Percentiles rank a stretch among this genome's conserved stretches.
phyloP scores from a whole-genome alignment of 2,329 filamentous ascomycete species.

The Teratosphaeria epicoccoides region DNA sequence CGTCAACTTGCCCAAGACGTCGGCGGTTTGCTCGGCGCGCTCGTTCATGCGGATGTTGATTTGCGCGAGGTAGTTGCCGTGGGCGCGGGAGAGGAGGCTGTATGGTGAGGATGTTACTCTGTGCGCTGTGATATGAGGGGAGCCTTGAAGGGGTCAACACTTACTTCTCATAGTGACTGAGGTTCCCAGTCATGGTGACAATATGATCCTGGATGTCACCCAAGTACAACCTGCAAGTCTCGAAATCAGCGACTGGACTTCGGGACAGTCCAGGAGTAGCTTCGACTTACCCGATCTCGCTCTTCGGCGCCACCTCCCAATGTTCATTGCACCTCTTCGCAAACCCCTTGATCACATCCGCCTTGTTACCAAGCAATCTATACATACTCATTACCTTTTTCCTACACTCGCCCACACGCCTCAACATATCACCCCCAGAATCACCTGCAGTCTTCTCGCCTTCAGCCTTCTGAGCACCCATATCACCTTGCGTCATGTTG shows the following conservation, averaged over 20 bases:
- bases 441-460: constrained; percentile 32
- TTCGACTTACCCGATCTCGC: constrained; percentile 69
- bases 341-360: constrained; percentile 98
- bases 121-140: not conserved
- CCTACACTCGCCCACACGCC: constrained; percentile 82
- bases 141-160: constrained; percentile 23
- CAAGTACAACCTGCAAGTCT: constrained; percentile 53
- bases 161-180: constrained; percentile 93
- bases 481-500: constrained; percentile 14
- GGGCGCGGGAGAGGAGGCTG: constrained; percentile 79
- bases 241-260: not conserved
- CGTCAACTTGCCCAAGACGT: constrained; percentile 87
- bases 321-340: constrained; percentile 97
- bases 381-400: constrained; percentile 98
- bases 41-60: constrained; percentile 99
- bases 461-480: constrained; percentile 19
- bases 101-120: constrained; percentile 9
- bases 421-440: constrained; percentile 68
- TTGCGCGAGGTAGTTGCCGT: constrained; percentile 96
- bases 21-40: constrained; percentile 86
- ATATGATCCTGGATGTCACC: constrained; percentile 99
- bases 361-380: constrained; percentile 86
- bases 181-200: constrained; percentile 93
- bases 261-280: not conserved
- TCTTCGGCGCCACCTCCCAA: constrained; percentile 89